Base-by-base conservation (phyloP, 768 basidiomycete species). In the Trametes elegans region DNA sequence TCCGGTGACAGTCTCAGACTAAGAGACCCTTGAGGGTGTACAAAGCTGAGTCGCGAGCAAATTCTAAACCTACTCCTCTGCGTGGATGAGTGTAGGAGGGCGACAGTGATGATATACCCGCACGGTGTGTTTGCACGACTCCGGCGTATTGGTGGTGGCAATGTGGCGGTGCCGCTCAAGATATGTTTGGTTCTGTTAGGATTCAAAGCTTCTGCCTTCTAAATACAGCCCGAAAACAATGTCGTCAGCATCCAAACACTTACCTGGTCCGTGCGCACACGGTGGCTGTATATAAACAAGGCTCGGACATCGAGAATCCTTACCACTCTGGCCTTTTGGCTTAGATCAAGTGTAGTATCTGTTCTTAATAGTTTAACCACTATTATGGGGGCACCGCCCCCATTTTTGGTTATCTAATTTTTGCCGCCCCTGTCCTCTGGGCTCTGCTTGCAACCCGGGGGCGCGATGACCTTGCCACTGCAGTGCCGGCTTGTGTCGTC, bases 281-380 rank as follows among this genome's bases (percentile, higher is more conserved):
- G 16, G 29, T 8, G 10, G 23, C 28, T 3, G 46, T 58, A 58
- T 58, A 58, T 58, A 49, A 38, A 1, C 34, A 27, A 6, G 2
- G 40, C 18, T 35, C 40, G 31, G 28, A 44, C 57, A 34, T 49
- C 10, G 11, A 3, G 56, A 46, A 38, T 66, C 68, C 62, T 70
- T 66, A 75, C 74, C 74, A 75, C 74, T 76, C 74, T 75, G 79
- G 80, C 80, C 79, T 80, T 78, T 80, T 82, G 81, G 82, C 81
- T 83, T 82, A 82, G 82, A 83, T 83, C 82, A 83, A 83, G 82
- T 83, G 82, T 83, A 83, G 82, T 83, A 83, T 83, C 82, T 83
- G 81, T 83, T 82, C 79, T 82, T 80, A 75, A 76, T 75, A 82
- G 78, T 70, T 70, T 70, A 70, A 70, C 68, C 68, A 70, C 68